phyloP scores from a whole-genome alignment of 2,329 filamentous ascomycete genomes.

The Phialophora verrucosa region DNA sequence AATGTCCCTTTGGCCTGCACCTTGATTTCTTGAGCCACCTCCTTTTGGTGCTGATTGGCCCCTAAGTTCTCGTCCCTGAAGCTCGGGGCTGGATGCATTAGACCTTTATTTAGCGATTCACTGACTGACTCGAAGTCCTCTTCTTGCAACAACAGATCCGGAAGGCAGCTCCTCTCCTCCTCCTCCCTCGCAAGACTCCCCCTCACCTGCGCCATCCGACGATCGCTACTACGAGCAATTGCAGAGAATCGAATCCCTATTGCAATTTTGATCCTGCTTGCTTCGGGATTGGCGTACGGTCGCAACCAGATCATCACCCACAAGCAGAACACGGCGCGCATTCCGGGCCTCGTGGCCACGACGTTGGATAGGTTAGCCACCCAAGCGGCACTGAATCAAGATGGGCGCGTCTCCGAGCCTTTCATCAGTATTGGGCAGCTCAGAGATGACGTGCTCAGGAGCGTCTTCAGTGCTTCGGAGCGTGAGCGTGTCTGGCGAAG shows the following conservation, averaged over 20 bases:
- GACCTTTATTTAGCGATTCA: slow-evolving; percentile 33
- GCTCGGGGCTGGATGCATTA: slow-evolving; percentile 29
- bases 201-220: slow-evolving; percentile 67
- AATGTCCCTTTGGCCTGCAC: neutral
- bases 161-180: slow-evolving; percentile 73
- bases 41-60: slow-evolving; percentile 31
- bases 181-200: slow-evolving; percentile 90
- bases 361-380: slow-evolving; percentile 81
- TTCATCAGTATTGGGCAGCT: slow-evolving; percentile 89
- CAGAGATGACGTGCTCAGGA: slow-evolving; percentile 84
- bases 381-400: slow-evolving; percentile 79
- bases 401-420: slow-evolving; percentile 70
- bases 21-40: slow-evolving; percentile 29
- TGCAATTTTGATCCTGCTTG: slow-evolving; percentile 52
- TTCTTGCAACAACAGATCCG: slow-evolving; percentile 50
- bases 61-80: neutral
- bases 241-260: slow-evolving; percentile 58
- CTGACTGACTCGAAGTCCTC: slow-evolving; percentile 38
- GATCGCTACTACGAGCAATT: slow-evolving; percentile 55
- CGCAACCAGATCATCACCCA: slow-evolving; percentile 68
- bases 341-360: slow-evolving; percentile 83
- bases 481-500: slow-evolving; percentile 83
- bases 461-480: slow-evolving; percentile 76
- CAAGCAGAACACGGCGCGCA: slow-evolving; percentile 69
- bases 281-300: slow-evolving; percentile 64